phyloP scores from a whole-genome alignment of 306 rosid genomes.

The Prunus mira region DNA sequence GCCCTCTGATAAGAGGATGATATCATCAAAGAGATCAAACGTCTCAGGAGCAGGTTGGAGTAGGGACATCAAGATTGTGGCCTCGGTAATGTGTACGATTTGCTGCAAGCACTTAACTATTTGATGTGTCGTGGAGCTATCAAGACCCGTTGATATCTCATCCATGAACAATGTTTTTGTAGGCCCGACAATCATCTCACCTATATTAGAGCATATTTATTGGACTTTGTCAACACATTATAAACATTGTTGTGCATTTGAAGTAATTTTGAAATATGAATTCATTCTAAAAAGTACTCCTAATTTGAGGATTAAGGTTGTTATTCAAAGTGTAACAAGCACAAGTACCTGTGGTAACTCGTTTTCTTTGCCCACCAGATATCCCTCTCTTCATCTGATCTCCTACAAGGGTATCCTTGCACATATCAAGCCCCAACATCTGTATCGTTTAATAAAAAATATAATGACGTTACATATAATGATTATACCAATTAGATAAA shows the following conservation, averaged over 20 bases:
- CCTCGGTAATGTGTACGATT: slow-evolving; percentile 64
- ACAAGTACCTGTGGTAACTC: slow-evolving; percentile 79
- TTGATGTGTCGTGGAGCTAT: slow-evolving; percentile 88
- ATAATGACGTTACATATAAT: background rate
- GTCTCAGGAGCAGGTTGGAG: slow-evolving; percentile 97
- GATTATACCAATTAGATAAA: background rate
- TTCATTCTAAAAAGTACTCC: background rate
- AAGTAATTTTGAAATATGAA: background rate
- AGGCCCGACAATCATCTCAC: slow-evolving; percentile 95
- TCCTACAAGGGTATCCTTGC: slow-evolving; percentile 89
- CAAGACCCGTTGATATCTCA: slow-evolving; percentile 93
- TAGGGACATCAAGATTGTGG: slow-evolving; percentile 73
- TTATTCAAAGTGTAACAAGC: background rate
- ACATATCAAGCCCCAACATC: slow-evolving; percentile 84
- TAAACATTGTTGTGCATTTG: background rate
- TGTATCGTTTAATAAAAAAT: slow-evolving; percentile 32
- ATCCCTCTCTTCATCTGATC: slow-evolving; percentile 85
- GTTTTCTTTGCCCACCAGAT: slow-evolving; percentile 90
- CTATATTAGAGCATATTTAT: slow-evolving; percentile 18
- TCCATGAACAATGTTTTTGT: slow-evolving; percentile 87
- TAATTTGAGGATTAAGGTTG: background rate
- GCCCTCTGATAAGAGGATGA: slow-evolving; percentile 69
- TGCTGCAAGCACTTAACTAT: slow-evolving; percentile 89
- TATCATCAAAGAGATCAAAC: slow-evolving; percentile 82
- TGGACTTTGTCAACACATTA: background rate